Base-by-base conservation (phyloP, 768 basidiomycete genomes). In the Tulasnella sp. region DNA sequence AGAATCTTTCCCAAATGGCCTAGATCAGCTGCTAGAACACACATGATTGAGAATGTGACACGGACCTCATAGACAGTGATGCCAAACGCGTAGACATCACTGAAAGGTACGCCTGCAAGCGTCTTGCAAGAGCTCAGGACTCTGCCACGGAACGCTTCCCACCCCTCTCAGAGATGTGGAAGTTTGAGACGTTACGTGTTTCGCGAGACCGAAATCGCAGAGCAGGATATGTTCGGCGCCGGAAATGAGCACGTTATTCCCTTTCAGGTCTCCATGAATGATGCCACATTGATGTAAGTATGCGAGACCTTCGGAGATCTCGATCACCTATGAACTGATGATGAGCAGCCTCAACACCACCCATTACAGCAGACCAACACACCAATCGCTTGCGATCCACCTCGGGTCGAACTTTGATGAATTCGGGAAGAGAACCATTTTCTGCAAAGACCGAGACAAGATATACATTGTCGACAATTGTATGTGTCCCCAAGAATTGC, bases 41-140 rank as follows among this genome's bases (percentile, higher is more conserved):
- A 6, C 5, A 6, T 1, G 5, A 34, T 21, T 5, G 5, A 9
- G 6, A 16, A 44, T 18, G 6, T 6, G 21, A 24, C 36, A 42
- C 71, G 40, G 19, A 72, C 71, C 31, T 72, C 71, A 42, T 72
- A 72, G 10, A 72, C 40, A 19, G 71, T 72, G 71, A 72, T 72
- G 19, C 71, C 71, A 24, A 72, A 72, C 18, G 71, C 71, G 36
- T 42, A 72, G 9, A 72, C 71, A 24, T 72, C 71, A 27, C 71
- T 36, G 40, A 9, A 72, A 18, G 31, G 71, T 36, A 36, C 40
- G 34, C n/a, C 52, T 52, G 2, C 36, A 34, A n/a, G 3, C 71
- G 19, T 42, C 71, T 36, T 36, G 36, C 31, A 36, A 16, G 6
- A 72, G 27, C 27, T 72, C 71, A 42, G 71, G 71, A n/a, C 71